Percentiles rank a stretch among this genome's conserved stretches.
Evolutionary conservation across 106 monocot genomes (phyloP).

Genomic region (Agapanthus africanus): DNA sequence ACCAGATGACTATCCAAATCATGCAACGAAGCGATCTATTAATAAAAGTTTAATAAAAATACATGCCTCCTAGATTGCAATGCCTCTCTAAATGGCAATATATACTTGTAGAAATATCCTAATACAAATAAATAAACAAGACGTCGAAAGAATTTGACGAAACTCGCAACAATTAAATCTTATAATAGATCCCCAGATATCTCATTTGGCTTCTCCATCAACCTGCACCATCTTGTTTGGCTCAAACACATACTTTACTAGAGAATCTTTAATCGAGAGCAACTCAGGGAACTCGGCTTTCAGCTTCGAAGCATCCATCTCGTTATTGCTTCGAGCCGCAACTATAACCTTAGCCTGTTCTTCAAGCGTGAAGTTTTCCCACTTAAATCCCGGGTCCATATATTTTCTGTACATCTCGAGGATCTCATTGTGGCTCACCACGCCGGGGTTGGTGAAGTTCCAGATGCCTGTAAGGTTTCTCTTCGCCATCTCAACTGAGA

Average conservation of each 20-base stretch:
- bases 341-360: conserved; percentile 19
- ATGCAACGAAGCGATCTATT: too few relatives aligned
- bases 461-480: conserved; percentile 17
- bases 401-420: conserved; percentile 17
- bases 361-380: conserved; percentile 14
- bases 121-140: too few relatives aligned
- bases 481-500: conserved; percentile 18
- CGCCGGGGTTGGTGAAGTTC: conserved; percentile 20
- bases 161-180: too few relatives aligned
- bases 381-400: conserved; percentile 2
- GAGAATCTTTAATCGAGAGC: conserved; percentile 12
- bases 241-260: conserved; percentile 16
- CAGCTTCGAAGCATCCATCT: conserved; percentile 18
- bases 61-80: too few relatives aligned
- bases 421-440: conserved; percentile 20
- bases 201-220: too few relatives aligned
- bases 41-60: too few relatives aligned
- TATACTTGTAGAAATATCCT: too few relatives aligned
- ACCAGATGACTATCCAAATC: too few relatives aligned
- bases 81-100: too few relatives aligned
- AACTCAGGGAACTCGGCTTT: conserved; percentile 17
- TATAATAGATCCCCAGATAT: too few relatives aligned
- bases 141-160: too few relatives aligned
- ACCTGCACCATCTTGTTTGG: conserved; percentile 12
- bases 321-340: conserved; percentile 15